Conservation (phyloP, 2,329 filamentous ascomycete genomes). For the Ceratocystis papillata region DNA sequence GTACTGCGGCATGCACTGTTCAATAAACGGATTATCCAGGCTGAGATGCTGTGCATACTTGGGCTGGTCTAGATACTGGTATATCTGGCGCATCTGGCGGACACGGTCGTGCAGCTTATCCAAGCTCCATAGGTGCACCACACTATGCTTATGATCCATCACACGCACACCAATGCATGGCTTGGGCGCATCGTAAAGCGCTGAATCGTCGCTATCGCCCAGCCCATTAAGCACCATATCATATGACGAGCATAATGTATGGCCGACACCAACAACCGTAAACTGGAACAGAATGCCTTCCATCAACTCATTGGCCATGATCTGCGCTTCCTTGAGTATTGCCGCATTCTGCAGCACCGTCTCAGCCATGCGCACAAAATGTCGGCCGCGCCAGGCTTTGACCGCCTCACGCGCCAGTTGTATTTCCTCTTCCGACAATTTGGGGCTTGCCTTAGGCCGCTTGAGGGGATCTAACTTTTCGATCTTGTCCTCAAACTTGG, state of each 20-base stretch:
- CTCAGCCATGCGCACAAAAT: conserved; percentile 91
- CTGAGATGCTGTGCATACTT: conserved; percentile 91
- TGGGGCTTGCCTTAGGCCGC: conserved; percentile 48
- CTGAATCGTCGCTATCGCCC: conserved; percentile 70
- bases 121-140: conserved; percentile 88
- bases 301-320: conserved; percentile 94
- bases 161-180: conserved; percentile 86
- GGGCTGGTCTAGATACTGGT: conserved; percentile 90
- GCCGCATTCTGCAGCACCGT: conserved; percentile 78
- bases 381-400: conserved; percentile 67
- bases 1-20: conserved; percentile 82
- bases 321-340: conserved; percentile 84
- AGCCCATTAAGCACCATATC: conserved; percentile 92
- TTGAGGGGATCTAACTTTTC: conserved; percentile 61
- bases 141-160: conserved; percentile 75
- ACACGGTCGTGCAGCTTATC: conserved; percentile 83
- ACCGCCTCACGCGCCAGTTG: conserved; percentile 55
- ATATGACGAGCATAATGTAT: conserved; percentile 84
- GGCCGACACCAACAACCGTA: conserved; percentile 76
- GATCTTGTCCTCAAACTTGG: conserved; percentile 73
- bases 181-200: conserved; percentile 70
- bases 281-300: conserved; percentile 93
- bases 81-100: conserved; percentile 87
- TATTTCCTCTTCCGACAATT: conserved; percentile 61
- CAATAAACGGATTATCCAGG: conserved; percentile 84